A percentile compares a stretch with the other conserved stretches of the same genome.
phyloP scores from a whole-genome alignment of 2,329 filamentous ascomycete species.

The Diaporthe batatas region DNA sequence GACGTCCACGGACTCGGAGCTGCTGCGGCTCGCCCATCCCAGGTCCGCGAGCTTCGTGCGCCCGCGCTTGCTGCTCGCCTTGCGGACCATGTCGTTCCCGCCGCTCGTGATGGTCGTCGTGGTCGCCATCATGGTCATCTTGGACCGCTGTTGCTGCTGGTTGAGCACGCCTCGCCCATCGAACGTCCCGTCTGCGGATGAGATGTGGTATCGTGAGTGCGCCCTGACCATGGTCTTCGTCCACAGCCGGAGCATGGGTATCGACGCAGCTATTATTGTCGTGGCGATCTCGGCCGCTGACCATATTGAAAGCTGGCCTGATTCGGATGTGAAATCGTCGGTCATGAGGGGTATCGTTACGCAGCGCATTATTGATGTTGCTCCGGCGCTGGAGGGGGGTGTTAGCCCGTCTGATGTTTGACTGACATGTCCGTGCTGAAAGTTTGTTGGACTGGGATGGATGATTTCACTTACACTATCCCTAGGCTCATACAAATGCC shows the following conservation, averaged over 20 bases:
- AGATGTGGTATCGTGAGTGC: constrained; percentile 15
- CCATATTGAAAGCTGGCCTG: constrained; percentile 42
- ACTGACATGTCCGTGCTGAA: constrained; percentile 31
- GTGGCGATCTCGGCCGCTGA: constrained; percentile 47
- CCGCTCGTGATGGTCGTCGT: constrained; percentile 28
- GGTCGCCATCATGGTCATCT: constrained; percentile 8
- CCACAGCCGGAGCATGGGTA: constrained; percentile 50
- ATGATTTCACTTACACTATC: constrained; percentile 52
- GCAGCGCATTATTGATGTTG: constrained; percentile 48
- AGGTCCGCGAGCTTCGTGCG: constrained; percentile 23
- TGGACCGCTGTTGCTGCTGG: background rate
- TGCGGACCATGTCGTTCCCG: constrained; percentile 27
- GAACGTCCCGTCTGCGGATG: constrained; percentile 9
- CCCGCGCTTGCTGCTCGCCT: constrained; percentile 26
- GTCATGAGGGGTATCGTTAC: constrained; percentile 23
- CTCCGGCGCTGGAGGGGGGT: constrained; percentile 48
- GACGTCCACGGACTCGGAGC: constrained; percentile 25
- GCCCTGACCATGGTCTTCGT: constrained; percentile 16
- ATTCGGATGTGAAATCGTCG: constrained; percentile 39
- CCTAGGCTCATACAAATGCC: constrained; percentile 59
- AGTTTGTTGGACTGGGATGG: constrained; percentile 27
- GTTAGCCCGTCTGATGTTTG: constrained; percentile 37
- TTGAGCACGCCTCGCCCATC: constrained; percentile 23
- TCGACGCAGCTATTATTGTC: constrained; percentile 50
- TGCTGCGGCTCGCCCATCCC: constrained; percentile 28